Base-by-base conservation (phyloP, 306 rosid genomes). In the Quercus parvula region DNA sequence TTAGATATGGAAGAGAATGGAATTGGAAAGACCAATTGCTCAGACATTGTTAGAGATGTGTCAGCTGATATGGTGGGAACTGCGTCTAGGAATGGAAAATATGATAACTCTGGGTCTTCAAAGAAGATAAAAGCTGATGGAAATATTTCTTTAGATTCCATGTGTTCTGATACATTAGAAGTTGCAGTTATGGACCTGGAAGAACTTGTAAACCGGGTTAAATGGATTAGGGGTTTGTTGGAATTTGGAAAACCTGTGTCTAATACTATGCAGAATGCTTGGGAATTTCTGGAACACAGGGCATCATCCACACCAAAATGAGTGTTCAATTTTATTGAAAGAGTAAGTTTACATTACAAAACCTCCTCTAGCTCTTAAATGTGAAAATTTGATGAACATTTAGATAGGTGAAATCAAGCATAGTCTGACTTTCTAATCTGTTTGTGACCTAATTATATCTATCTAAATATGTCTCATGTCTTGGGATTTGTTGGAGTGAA, bases 101-200 rank as follows among this genome's bases (percentile, higher is more conserved):
- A 41, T 27, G 74, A 82, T 79, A 59, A 71, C 8, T 83, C 78
- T 64, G 61, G 55, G 54, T 78, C 91, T 28, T 52, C 75, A 35
- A 86, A 88, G 87, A 84, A 77, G 84, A 80, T 64, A 85, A 84
- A 81, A 76, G 79, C 58, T 11, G 75, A 83, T 69, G 78, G 25
- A 68, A 58, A 72, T 71, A 72, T 87, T 8, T 66, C 81, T 80
- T 76, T 85, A 44, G 88, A 90, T 83, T 82, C 90, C 59, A 80
- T 27, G 85, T 77, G 70, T 61, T 81, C 88, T 57, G 88, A 85
- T 77, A 76, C 90, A 3, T 56, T 84, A 68, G 99, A 89, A 69
- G 90, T 84, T 68, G 84, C 94, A 63, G 44, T 94, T 69, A 54
- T 90, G 85, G 95, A 94, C 70, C 80, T 94, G 88, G 99, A 92